A percentile compares a stretch with the other conserved stretches of the same genome.
Conservation (phyloP, 2,329 filamentous ascomycete species). For the Lizonia empirigonia region DNA sequence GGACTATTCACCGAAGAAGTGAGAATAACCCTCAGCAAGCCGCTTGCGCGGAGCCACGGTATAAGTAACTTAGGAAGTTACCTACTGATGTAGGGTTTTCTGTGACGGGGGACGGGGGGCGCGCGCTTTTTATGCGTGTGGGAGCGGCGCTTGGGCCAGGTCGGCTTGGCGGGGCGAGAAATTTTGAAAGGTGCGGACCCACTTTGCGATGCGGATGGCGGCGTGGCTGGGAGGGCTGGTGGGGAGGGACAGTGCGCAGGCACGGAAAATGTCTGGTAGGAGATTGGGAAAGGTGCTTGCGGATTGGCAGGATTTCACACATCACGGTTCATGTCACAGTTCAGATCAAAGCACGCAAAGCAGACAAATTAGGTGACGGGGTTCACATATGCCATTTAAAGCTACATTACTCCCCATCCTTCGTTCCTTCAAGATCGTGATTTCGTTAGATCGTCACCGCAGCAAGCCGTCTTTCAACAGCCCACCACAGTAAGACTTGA, state of each 20-base stretch:
- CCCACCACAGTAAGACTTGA: constrained; percentile 17
- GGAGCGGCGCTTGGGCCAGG: neutral
- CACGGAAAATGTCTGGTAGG: neutral
- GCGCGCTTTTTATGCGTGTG: constrained; percentile 28
- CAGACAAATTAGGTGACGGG: constrained; percentile 9
- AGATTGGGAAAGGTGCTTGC: no score
- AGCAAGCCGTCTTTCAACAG: constrained; percentile 25
- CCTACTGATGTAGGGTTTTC: constrained; percentile 46
- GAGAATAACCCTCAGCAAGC: constrained; percentile 52
- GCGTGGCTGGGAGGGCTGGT: neutral
- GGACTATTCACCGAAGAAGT: constrained; percentile 45
- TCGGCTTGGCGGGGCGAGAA: constrained; percentile 4
- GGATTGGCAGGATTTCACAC: no score
- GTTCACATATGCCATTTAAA: constrained; percentile 22
- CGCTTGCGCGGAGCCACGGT: constrained; percentile 51
- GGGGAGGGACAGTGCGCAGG: no score
- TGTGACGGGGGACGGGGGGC: constrained; percentile 27
- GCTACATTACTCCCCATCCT: constrained; percentile 40
- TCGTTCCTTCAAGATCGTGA: constrained; percentile 22
- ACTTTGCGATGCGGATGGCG: neutral
- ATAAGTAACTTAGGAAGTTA: constrained; percentile 31
- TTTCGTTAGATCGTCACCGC: constrained; percentile 29
- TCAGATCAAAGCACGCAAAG: no score
- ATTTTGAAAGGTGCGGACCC: no score
- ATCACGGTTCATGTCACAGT: no score